Conservation (phyloP, 441 rosid species). For the Euphorbia schlechtendalii region DNA sequence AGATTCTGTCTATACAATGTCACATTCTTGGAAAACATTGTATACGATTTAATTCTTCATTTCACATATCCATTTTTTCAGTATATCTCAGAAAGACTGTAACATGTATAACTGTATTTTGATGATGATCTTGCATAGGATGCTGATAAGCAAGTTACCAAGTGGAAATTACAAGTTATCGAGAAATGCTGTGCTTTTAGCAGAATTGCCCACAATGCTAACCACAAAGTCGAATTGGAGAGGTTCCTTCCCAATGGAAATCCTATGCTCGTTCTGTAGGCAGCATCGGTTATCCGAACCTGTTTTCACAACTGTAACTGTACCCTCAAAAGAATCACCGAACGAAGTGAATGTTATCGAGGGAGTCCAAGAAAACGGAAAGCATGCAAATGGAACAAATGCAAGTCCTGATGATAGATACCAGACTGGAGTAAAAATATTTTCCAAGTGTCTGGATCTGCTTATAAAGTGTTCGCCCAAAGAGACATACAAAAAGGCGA, state of each 20-base stretch:
- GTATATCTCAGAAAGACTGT: no score
- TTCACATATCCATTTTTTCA: background rate
- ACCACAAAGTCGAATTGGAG: constrained; percentile 83
- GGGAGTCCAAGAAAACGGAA: constrained; percentile 15
- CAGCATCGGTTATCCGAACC: constrained; percentile 84
- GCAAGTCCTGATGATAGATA: constrained; percentile 28
- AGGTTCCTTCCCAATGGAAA: constrained; percentile 78
- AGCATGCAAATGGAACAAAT: constrained; percentile 23
- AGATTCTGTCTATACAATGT: background rate
- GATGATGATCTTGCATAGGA: constrained; percentile 32
- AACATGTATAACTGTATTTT: constrained; percentile 10
- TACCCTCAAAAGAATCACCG: constrained; percentile 38
- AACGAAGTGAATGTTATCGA: constrained; percentile 48
- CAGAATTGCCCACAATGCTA: constrained; percentile 60
- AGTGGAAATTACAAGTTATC: constrained; percentile 79
- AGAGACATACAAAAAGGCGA: constrained; percentile 58
- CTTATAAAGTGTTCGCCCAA: constrained; percentile 60
- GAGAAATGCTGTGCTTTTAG: constrained; percentile 60
- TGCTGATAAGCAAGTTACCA: constrained; percentile 64
- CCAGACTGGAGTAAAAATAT: constrained; percentile 63
- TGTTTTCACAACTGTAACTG: constrained; percentile 32
- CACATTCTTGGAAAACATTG: background rate
- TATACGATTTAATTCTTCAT: background rate
- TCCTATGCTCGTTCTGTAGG: constrained; percentile 71
- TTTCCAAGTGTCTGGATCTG: constrained; percentile 56